Evolutionary conservation across 2,329 filamentous ascomycete species (phyloP).

Genomic region (Talaromyces sp.): DNA sequence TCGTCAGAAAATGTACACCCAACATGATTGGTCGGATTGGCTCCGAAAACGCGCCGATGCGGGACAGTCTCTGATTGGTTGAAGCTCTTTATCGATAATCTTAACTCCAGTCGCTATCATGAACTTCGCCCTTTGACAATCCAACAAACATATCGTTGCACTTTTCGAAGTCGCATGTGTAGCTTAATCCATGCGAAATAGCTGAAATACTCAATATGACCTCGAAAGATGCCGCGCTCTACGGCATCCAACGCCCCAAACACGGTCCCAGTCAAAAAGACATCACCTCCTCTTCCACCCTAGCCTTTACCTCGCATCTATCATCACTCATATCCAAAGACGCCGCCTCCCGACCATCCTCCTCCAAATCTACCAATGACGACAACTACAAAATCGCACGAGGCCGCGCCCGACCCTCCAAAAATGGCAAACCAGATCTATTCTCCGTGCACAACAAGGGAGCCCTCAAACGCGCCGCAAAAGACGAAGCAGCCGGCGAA

Average conservation of each 20-base stretch:
- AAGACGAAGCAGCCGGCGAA: constrained; percentile 55
- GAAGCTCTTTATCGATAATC: constrained; percentile 8
- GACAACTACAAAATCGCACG: constrained; percentile 37
- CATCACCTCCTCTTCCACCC: constrained; percentile 65
- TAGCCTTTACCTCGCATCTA: constrained; percentile 86
- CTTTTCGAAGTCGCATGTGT: background rate
- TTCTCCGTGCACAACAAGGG: constrained; percentile 66
- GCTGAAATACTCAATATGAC: constrained; percentile 46
- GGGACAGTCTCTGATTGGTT: constrained; percentile 12
- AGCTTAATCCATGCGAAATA: background rate
- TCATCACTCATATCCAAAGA: constrained; percentile 69
- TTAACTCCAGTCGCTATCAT: background rate
- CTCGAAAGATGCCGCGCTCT: constrained; percentile 60
- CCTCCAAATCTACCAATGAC: background rate
- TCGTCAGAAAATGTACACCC: background rate
- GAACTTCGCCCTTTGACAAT: background rate
- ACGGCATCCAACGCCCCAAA: constrained; percentile 70
- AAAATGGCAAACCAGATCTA: constrained; percentile 61
- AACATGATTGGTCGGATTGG: constrained; percentile 1
- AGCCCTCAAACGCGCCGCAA: constrained; percentile 59
- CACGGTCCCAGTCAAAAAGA: constrained; percentile 58
- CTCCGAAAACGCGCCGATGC: background rate
- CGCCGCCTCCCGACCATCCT: constrained; percentile 30
- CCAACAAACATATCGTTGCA: too few relatives aligned
- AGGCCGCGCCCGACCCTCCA: constrained; percentile 43